A percentile compares a stretch with the other conserved stretches of the same genome.
Conservation (phyloP, 2,329 filamentous ascomycete species). For the Tolypocladium capitatum region DNA sequence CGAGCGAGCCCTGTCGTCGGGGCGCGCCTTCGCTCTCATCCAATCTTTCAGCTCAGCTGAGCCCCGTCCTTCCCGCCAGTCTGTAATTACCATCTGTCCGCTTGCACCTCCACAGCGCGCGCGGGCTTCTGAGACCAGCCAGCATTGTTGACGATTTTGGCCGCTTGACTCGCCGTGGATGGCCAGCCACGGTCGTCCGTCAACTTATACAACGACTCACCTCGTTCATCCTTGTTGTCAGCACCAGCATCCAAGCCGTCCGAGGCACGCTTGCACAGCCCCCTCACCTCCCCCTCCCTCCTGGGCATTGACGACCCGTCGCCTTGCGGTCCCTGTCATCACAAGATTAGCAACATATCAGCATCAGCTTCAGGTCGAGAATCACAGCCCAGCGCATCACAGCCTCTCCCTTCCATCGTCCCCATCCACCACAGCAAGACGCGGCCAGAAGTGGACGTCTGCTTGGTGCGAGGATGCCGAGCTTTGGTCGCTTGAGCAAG, state of each 20-base stretch:
- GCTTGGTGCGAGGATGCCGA: conserved; percentile 27
- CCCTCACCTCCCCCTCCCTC: not conserved
- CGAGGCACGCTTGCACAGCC: not conserved
- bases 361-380: not conserved
- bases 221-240: not conserved
- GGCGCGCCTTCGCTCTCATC: not conserved
- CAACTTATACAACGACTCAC: not conserved
- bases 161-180: not conserved
- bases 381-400: not conserved
- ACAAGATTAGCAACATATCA: not conserved
- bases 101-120: not conserved
- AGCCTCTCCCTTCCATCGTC: not conserved
- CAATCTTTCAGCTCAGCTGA: not conserved
- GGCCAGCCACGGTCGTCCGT: not conserved
- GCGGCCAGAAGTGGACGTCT: not conserved
- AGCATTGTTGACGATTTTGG: not conserved
- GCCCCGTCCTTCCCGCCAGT: not conserved
- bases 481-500: conserved; percentile 41
- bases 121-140: not conserved
- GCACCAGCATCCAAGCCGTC: not conserved
- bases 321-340: not conserved
- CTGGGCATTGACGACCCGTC: not conserved
- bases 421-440: not conserved
- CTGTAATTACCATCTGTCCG: not conserved
- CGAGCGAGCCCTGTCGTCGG: not conserved